These are phyloP conservation scores for Penicillium sp. DNA, from an alignment of 2,329 filamentous ascomycete species.

Conservation along the genomic window DNA sequence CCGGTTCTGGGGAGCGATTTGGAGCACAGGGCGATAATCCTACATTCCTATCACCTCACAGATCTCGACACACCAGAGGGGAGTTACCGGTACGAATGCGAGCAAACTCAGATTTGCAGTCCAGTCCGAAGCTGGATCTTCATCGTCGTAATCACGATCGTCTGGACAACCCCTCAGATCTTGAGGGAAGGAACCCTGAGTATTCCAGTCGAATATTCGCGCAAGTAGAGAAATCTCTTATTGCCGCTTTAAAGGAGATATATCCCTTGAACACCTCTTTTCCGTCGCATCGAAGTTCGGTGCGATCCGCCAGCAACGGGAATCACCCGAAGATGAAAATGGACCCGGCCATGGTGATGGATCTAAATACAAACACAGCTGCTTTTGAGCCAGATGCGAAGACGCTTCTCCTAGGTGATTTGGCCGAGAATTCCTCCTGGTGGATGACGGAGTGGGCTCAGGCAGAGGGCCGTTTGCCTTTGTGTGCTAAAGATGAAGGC, in stretches of 20 bases:
- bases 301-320: conserved; percentile 42
- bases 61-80: conserved; percentile 14
- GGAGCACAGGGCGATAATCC: conserved; percentile 12
- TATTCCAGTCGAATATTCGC: conserved; percentile 58
- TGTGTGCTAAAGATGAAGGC: conserved; percentile 30
- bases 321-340: conserved; percentile 30
- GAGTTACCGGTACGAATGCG: conserved; percentile 19
- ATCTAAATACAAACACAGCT: conserved; percentile 30
- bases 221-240: conserved; percentile 70
- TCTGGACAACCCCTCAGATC: conserved; percentile 15
- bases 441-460: conserved; percentile 60
- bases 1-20: conserved; percentile 19
- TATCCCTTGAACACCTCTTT: conserved; percentile 75
- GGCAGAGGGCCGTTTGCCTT: conserved; percentile 26
- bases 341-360: conserved; percentile 26
- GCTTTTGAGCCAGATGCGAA: conserved; percentile 67
- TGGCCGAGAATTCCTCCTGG: conserved; percentile 77
- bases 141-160: conserved; percentile 11
- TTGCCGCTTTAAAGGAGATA: conserved; percentile 61
- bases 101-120: conserved; percentile 27
- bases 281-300: conserved; percentile 44
- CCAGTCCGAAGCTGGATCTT: conserved; percentile 16
- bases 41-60: conserved; percentile 14
- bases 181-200: conserved; percentile 34
- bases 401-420: conserved; percentile 64